Conservation (phyloP, 1,284 basidiomycete species). For the Trametes versicolor region DNA sequence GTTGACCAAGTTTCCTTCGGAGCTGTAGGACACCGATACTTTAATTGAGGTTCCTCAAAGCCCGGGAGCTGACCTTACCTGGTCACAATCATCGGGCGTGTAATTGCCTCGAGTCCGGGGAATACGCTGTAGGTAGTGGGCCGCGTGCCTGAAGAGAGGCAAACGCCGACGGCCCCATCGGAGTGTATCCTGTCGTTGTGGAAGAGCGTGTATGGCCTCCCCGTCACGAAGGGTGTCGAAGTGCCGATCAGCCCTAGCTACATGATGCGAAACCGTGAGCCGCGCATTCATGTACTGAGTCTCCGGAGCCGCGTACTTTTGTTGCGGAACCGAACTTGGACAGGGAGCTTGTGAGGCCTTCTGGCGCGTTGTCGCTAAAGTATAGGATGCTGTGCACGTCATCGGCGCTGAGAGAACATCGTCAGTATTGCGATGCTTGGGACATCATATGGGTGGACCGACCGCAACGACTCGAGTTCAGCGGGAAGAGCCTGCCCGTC, state of each 20-base stretch:
- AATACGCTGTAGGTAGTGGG: constrained; percentile 54
- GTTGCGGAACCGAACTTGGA: constrained; percentile 56
- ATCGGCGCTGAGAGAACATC: constrained; percentile 43
- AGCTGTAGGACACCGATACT: constrained; percentile 49
- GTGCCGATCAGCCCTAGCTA: constrained; percentile 80
- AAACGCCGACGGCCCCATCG: constrained; percentile 78
- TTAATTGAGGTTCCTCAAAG: not conserved
- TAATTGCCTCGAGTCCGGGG: constrained; percentile 63
- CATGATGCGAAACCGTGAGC: not conserved
- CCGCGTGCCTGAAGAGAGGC: constrained; percentile 36
- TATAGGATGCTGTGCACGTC: constrained; percentile 63
- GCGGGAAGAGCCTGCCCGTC: constrained; percentile 46
- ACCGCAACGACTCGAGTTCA: constrained; percentile 51
- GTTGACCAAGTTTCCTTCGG: constrained; percentile 85
- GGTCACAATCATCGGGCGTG: constrained; percentile 63
- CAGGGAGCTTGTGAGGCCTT: constrained; percentile 67
- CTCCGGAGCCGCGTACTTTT: constrained; percentile 52
- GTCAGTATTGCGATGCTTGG: not conserved
- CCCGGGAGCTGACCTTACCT: constrained; percentile 47
- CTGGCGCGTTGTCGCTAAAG: constrained; percentile 68
- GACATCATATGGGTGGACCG: constrained; percentile 25
- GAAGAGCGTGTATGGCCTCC: constrained; percentile 82
- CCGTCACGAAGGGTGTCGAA: constrained; percentile 89
- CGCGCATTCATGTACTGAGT: not conserved
- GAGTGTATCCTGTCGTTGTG: constrained; percentile 65